Evolutionary conservation across 2,329 filamentous ascomycete genomes (phyloP), one percentile per base, ranked within the genome.

Genomic region (Penicillium sp.): DNA sequence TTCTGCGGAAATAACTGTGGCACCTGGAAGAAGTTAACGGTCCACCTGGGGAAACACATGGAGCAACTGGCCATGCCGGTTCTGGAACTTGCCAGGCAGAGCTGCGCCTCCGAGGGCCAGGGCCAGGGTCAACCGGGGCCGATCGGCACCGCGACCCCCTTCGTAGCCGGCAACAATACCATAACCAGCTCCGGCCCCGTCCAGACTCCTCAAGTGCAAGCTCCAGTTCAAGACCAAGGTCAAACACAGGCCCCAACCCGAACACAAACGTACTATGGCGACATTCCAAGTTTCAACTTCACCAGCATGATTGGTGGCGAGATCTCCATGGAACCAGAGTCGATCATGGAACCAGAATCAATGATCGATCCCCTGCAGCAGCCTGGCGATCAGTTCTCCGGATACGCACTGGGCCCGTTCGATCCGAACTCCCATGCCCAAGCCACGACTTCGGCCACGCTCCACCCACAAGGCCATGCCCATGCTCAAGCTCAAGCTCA

Each of bases 41-140:
- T 95, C n/a, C 93, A 97, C 78, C 79, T 97, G 74, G 92, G 92
- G 54, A 94, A 94, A 76, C 93, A 97, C 75, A 95, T 97, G 92
- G 92, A 97, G 76, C 88, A 92, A 67, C 91, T 97, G 72, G 91
- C 91, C 70, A 85, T 97, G 72, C 93, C 93, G 0, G 86, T 97
- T 35, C 81, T 96, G 59, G 74, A 77, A 54, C 72, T 85, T 49
- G 80, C 82, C 44, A 77, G 76, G 56, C 78, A 82, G 61, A 74
- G 78, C 62, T 74, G 77, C 44, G 71, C 81, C 49, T 73, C 75
- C 17, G 53, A 62, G 45, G 59, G 56, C 17, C 61, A 53, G 59
- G 58, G 33, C 19, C 61, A 55, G 59, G 59, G 35, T 40, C 53
- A 56, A 51, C 53, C 61, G 56, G 54, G 58, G 61, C 56, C 53